Evolutionary conservation across 768 basidiomycete genomes (phyloP).

Genomic region (Phaeotremella fagi): DNA sequence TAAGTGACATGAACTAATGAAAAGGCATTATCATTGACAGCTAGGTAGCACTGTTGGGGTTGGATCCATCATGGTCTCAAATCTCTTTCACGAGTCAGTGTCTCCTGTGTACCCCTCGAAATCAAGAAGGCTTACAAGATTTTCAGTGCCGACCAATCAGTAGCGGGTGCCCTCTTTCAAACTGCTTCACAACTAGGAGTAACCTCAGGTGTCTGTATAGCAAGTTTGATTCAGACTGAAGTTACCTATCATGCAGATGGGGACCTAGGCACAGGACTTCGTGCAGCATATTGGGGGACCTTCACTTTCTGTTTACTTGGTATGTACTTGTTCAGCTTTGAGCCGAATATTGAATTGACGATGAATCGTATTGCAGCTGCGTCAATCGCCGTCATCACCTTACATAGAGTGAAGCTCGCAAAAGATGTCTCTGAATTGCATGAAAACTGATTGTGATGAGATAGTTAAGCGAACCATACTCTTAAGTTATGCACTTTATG

Average conservation of each 20-base stretch:
- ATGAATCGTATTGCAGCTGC: no score
- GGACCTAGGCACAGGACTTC: slow-evolving; percentile 11
- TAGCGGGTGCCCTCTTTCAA: slow-evolving; percentile 29
- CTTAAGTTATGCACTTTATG: no score
- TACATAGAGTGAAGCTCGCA: no score
- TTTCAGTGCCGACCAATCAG: slow-evolving; percentile 20
- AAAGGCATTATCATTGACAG: slow-evolving; percentile 1
- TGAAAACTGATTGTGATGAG: no score
- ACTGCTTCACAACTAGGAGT: slow-evolving; percentile 10
- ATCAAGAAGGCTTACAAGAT: no score
- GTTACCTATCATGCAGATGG: slow-evolving; percentile 1
- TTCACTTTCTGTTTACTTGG: slow-evolving; percentile 9
- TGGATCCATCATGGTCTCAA: slow-evolving; percentile 22
- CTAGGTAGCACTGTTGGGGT: slow-evolving; percentile 6
- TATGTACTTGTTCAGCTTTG: no score
- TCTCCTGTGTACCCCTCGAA: not conserved
- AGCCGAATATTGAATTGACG: no score
- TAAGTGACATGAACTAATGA: not conserved
- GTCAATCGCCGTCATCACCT: no score
- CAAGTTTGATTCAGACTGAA: slow-evolving; percentile 17
- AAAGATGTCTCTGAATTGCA: no score
- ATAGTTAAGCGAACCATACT: no score
- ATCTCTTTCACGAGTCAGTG: slow-evolving; percentile 29
- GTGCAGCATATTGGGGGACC: slow-evolving; percentile 15
- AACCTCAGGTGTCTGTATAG: slow-evolving; percentile 12